Conservation (phyloP, 208 protist genomes). For the Polymyxa betae region DNA sequence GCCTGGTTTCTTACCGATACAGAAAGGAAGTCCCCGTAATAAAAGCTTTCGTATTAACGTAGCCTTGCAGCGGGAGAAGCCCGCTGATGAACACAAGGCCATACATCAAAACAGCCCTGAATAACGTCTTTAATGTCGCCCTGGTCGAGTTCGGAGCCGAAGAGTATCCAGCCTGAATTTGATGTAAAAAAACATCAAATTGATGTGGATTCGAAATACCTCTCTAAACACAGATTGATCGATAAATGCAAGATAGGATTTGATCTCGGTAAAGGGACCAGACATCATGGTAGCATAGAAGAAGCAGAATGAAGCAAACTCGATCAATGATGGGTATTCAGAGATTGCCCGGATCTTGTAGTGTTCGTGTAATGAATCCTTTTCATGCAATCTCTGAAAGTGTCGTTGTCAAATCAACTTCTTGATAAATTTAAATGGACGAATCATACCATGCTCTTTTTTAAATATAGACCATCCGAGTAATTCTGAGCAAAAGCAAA, state of each 20-base stretch:
- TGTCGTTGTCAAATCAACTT: neutral
- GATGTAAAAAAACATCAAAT: neutral
- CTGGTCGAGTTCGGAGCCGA: neutral
- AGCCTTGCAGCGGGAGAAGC: neutral
- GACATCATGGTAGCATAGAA: neutral
- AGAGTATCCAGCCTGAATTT: neutral
- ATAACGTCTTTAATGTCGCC: neutral
- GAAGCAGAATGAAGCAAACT: slow-evolving; percentile 13
- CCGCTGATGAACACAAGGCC: neutral
- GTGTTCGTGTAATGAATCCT: neutral
- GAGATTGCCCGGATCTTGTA: neutral
- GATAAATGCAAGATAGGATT: slow-evolving; percentile 1
- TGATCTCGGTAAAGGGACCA: slow-evolving; percentile 16
- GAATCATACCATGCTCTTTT: neutral
- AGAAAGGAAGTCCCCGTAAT: neutral
- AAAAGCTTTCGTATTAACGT: neutral
- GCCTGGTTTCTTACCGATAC: neutral
- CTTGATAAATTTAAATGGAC: neutral
- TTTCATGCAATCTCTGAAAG: slow-evolving; percentile 12
- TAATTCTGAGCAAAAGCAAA: slow-evolving; percentile 38
- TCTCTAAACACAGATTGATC: slow-evolving; percentile 35
- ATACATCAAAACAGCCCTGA: neutral
- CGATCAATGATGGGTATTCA: neutral
- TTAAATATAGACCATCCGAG: neutral
- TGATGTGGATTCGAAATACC: neutral